Conservation (phyloP, 352 stramenopile species). For the Blastocystis sp. region DNA sequence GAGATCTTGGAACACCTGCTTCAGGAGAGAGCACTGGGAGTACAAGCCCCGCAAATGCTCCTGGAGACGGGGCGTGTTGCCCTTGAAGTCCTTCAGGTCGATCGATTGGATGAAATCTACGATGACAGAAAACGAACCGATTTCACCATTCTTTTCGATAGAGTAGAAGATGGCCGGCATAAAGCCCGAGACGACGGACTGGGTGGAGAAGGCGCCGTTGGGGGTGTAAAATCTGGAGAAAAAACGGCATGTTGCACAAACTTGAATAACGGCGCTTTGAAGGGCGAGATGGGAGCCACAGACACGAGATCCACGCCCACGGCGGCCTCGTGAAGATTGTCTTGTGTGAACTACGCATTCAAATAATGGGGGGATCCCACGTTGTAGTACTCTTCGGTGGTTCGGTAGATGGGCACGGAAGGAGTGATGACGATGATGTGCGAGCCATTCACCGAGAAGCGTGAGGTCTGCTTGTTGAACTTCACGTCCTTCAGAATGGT, state of each 20-base stretch:
- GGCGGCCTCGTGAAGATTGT: conserved; percentile 57
- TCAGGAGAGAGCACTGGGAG: conserved; percentile 18
- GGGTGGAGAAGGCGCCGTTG: neutral
- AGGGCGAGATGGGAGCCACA: conserved; percentile 42
- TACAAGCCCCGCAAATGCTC: conserved; percentile 17
- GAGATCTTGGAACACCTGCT: neutral
- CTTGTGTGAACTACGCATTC: conserved; percentile 18
- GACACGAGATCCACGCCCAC: conserved; percentile 57
- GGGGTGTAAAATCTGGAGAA: neutral
- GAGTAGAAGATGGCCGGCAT: conserved; percentile 62
- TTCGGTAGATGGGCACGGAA: conserved; percentile 27
- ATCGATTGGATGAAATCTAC: conserved; percentile 54
- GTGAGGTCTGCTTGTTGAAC: conserved; percentile 22
- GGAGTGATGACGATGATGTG: conserved; percentile 54
- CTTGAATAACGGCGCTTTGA: conserved; percentile 46
- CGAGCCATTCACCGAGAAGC: conserved; percentile 38
- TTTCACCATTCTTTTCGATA: conserved; percentile 28
- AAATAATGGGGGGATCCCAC: neutral
- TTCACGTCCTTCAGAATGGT: conserved; percentile 52
- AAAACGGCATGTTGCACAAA: neutral
- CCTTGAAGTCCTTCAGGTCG: conserved; percentile 33
- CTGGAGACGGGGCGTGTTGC: neutral
- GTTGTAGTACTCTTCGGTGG: conserved; percentile 14
- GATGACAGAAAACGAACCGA: neutral
- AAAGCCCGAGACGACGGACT: conserved; percentile 13